Evolutionary conservation across 495 filamentous ascomycete genomes (phyloP), one percentile per base, ranked within the genome.

Genomic region (Glarea lozoyensis): DNA sequence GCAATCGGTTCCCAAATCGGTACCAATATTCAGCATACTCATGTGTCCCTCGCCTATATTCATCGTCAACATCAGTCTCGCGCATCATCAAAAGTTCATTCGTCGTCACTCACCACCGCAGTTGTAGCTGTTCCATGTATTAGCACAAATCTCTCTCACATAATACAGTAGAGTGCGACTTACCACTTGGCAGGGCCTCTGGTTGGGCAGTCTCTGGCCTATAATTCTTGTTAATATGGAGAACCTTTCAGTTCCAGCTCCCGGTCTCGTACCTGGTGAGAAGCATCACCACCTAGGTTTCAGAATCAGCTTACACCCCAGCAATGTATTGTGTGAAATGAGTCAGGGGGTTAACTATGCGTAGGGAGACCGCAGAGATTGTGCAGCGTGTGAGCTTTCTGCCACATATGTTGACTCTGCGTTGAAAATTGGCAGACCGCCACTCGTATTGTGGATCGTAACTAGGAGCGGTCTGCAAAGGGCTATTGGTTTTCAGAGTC

Each of bases 101-200:
- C 20, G 30, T 43, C 24, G 23, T 40, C 38, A 54, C 76, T 65
- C 70, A 81, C 80, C 78, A 58, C 79, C 79, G 58, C 84, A 88
- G 69, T 87, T 87, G 66, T 86, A 88, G 73, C 75, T 79, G 62
- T 16, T 37, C 4, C 45, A 57, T 7, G 57, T 60, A 59, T 43
- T 58, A n/a, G 57, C 57, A 40, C 32, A 62, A 38, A 29, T 12
- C 39, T 48, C 5, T 27, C 24, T 37, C 34, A 6, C 37, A 40
- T 4, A 37, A 41, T 40, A 19, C 23, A 13, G 5, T 6, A 10
- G 15, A 29, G 12, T 6, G 22, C 10, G 42, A 43, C 69, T 64
- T 69, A 87, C 80, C 90, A 97, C 60, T 89, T 93, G 34, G 88
- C 84, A 43, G 81, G 86, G 46, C 86, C 88, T 68, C 88, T 86